Evolutionary conservation across 129 eudicot species (phyloP).

Genomic region (Rutidosis leptorrhynchoides): DNA sequence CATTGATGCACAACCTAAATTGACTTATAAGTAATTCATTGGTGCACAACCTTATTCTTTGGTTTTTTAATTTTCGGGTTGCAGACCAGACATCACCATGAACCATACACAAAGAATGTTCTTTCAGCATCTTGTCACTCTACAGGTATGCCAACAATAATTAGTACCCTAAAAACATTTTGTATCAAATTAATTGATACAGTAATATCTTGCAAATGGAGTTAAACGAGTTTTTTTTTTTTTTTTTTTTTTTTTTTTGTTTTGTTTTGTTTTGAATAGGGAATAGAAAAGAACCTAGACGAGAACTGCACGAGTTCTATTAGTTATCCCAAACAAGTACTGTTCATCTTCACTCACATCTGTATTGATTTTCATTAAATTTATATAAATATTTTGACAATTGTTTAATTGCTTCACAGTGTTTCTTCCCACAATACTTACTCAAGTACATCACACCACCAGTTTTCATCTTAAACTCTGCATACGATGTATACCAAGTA

Average conservation of each 20-base stretch:
- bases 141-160: slow-evolving; percentile 46
- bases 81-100: slow-evolving; percentile 75
- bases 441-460: slow-evolving; percentile 71
- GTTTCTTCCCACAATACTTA: slow-evolving; percentile 89
- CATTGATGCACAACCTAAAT: background rate
- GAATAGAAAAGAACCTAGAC: slow-evolving; percentile 63
- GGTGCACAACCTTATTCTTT: background rate
- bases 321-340: slow-evolving; percentile 59
- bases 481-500: slow-evolving; percentile 95
- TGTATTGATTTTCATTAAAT: background rate
- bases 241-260: no score
- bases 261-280: slow-evolving; percentile 25
- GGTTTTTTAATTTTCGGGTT: slow-evolving; percentile 7
- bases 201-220: slow-evolving; percentile 49
- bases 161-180: background rate
- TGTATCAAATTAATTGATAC: background rate
- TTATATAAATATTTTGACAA: slow-evolving; percentile 14
- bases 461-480: slow-evolving; percentile 76
- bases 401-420: slow-evolving; percentile 42
- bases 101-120: slow-evolving; percentile 60
- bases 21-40: background rate
- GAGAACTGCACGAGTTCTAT: slow-evolving; percentile 57
- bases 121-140: slow-evolving; percentile 49
- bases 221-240: background rate
- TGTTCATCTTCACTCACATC: slow-evolving; percentile 10